Base-by-base conservation (phyloP, 129 eudicot species). In the Flaveria brownii region DNA sequence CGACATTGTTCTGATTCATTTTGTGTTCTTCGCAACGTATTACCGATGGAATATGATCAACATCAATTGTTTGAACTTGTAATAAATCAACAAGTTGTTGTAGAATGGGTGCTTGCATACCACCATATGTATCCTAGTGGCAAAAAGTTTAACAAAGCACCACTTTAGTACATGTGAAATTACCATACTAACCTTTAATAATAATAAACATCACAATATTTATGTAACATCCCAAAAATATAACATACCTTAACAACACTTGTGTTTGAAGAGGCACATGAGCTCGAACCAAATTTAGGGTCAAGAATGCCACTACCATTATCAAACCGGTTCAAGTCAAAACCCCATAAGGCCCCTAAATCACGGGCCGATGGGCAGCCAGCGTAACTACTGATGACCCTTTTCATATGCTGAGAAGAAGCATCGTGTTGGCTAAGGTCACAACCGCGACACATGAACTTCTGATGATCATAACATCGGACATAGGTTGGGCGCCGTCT, bases 341-440 rank as follows among this genome's bases (percentile, higher is more conserved):
- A 87, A 22, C 89, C 97, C 97, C 96, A 92, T 39, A 86, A 69
- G 11, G 78, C 81, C n/a, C 88, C 96, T 45, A 92, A 86, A 61
- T 92, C 88, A 52, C 66, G 77, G 39, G 96, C 93, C 6, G 93
- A 82, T 64, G 96, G 97, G 83, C 88, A 86, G 23, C 97, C 97
- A 54, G 78, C 59, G 43, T 84, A 92, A 81, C 93, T 80, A 46
- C 80, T 74, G 16, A 92, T 72, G 71, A 81, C 85, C 45, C 73
- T 74, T 54, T 79, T 89, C 78, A 72, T 72, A 80, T 89, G 97
- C 20, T 84, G 81, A 54, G 84, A 70, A 20, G 89, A 73, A 20
- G 84, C 46, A 7, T 82, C 68, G 14, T 89, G 93, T 68, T 84
- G 82, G 82, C 73, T 79, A 18, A 74, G 74, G 65, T 92, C 93